A percentile compares a stretch with the other conserved stretches of the same genome.
Conservation (phyloP, 2,329 filamentous ascomycete species). For the Fusarium lateritium region DNA sequence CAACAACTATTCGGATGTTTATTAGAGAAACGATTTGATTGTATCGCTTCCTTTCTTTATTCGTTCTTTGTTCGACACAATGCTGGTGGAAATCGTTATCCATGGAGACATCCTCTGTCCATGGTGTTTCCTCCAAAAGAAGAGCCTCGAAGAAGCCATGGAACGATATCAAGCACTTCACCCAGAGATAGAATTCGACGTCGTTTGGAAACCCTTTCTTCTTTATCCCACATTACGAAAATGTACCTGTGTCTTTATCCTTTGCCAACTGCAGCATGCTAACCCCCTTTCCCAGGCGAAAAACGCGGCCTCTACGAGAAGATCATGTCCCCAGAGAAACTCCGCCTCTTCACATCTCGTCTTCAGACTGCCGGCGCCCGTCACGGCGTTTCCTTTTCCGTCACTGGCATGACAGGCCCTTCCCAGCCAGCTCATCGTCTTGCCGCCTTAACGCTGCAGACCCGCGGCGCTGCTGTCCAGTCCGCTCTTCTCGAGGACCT, state of each 20-base stretch:
- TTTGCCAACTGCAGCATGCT: neutral
- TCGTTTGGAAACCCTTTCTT: constrained; percentile 64
- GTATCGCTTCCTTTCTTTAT: neutral
- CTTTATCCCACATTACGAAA: constrained; percentile 56
- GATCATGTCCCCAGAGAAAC: constrained; percentile 48
- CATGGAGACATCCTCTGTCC: constrained; percentile 67
- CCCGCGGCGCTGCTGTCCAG: constrained; percentile 53
- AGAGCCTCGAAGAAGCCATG: constrained; percentile 63
- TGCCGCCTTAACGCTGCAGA: constrained; percentile 58
- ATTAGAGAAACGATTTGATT: neutral
- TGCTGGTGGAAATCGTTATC: constrained; percentile 58
- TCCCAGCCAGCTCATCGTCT: constrained; percentile 64
- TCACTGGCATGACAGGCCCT: constrained; percentile 61
- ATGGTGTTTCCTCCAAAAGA: constrained; percentile 66
- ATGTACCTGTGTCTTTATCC: constrained; percentile 35
- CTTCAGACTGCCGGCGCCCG: constrained; percentile 52
- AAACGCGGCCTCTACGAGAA: constrained; percentile 57
- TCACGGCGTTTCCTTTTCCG: constrained; percentile 59
- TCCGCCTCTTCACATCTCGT: constrained; percentile 50
- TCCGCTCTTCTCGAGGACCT: constrained; percentile 59
- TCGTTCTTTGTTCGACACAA: constrained; percentile 1
- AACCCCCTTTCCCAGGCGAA: constrained; percentile 45
- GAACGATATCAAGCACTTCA: constrained; percentile 56
- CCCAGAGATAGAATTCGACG: constrained; percentile 62
- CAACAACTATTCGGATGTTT: neutral